phyloP scores from a whole-genome alignment of 1,139 yeast species.

The Magnusiomyces tetraspermus region DNA sequence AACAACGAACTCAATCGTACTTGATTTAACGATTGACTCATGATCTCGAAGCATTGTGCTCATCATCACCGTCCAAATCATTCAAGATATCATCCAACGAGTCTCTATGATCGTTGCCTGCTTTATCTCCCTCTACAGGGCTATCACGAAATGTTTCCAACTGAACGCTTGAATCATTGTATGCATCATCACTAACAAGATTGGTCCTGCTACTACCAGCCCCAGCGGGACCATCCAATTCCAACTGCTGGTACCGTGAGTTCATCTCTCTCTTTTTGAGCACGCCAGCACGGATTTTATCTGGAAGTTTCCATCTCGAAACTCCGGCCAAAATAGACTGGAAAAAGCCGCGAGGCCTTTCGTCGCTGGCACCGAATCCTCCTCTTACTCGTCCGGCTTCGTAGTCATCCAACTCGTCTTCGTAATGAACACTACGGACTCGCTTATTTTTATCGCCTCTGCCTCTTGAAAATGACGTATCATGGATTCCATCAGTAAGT shows the following conservation, averaged over 20 bases:
- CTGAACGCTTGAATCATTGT: not conserved
- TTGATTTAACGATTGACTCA: too few species aligned
- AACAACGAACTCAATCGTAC: too few species aligned
- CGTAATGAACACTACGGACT: conserved; percentile 15
- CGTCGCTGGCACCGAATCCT: conserved; percentile 1
- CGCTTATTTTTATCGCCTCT: not conserved
- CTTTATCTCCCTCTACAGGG: conserved; percentile 1
- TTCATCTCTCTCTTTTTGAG: not conserved
- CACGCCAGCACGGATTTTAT: not conserved
- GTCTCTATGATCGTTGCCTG: not conserved
- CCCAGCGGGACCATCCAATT: not conserved
- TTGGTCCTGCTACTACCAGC: too few species aligned
- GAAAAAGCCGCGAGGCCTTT: conserved; percentile 8
- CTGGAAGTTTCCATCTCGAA: conserved; percentile 12
- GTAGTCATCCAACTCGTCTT: conserved; percentile 12
- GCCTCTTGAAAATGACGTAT: too few species aligned
- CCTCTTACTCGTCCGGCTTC: conserved; percentile 7
- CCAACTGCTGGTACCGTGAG: not conserved
- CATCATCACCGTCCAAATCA: conserved; percentile 6
- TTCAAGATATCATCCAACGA: conserved; percentile 7
- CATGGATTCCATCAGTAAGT: too few species aligned
- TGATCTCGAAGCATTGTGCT: too few species aligned
- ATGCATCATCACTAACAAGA: not conserved
- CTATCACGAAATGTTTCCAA: not conserved
- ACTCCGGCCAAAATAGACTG: conserved; percentile 10